A percentile compares a stretch with the other conserved stretches of the same genome.
phyloP scores from a whole-genome alignment of 2,329 filamentous ascomycete species.

The Pseudocercospora fijiensis region DNA sequence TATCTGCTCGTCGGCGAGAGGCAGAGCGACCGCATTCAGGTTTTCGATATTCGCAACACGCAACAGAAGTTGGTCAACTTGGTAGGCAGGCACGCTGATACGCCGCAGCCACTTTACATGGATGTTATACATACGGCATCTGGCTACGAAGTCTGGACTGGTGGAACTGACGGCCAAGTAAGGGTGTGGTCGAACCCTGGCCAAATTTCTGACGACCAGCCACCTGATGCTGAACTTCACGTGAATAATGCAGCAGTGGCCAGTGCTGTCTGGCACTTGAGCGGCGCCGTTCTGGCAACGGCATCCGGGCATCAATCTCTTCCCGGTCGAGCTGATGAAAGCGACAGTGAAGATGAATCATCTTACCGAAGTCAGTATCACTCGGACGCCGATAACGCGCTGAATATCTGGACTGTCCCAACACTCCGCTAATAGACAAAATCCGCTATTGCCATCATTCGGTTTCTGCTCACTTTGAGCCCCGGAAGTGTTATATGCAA shows the following conservation, averaged over 20 bases:
- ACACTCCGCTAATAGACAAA: background rate
- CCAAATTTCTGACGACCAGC: slow-evolving; percentile 42
- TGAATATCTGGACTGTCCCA: slow-evolving; percentile 20
- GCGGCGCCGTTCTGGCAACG: slow-evolving; percentile 50
- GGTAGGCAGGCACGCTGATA: slow-evolving; percentile 44
- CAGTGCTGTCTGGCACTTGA: slow-evolving; percentile 49
- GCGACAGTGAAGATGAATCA: slow-evolving; percentile 8
- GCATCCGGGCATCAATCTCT: slow-evolving; percentile 48
- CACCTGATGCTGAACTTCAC: slow-evolving; percentile 46
- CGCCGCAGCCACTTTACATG: slow-evolving; percentile 58
- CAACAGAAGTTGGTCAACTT: slow-evolving; percentile 53
- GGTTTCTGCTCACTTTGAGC: background rate
- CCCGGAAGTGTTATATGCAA: background rate
- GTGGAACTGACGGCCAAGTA: slow-evolving; percentile 55
- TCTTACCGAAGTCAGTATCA: background rate
- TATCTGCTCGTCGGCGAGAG: slow-evolving; percentile 62
- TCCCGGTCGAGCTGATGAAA: background rate
- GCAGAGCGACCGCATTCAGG: slow-evolving; percentile 54
- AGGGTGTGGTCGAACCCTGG: slow-evolving; percentile 50
- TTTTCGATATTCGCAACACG: slow-evolving; percentile 61
- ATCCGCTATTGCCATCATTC: background rate
- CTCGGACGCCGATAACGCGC: slow-evolving; percentile 11
- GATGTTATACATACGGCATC: slow-evolving; percentile 48
- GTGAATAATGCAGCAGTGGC: slow-evolving; percentile 51
- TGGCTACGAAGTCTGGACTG: slow-evolving; percentile 58